phyloP scores from a whole-genome alignment of 169 alveolate genomes.

The Plasmodium vinckei region DNA sequence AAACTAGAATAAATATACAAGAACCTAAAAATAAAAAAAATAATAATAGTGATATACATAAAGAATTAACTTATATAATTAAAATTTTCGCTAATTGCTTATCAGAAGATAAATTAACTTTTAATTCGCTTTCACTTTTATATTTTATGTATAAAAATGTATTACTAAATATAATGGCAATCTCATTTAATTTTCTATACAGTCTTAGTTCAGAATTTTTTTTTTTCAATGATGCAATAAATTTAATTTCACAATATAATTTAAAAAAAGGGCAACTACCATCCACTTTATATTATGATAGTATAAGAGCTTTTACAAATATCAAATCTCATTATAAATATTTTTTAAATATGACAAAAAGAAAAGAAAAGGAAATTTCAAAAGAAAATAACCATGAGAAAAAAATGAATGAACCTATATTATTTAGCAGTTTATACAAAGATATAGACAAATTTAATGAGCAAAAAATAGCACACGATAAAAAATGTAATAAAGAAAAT shows the following conservation, averaged over 20 bases:
- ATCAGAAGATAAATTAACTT: slow-evolving; percentile 21
- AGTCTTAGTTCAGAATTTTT: slow-evolving; percentile 63
- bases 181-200: slow-evolving; percentile 65
- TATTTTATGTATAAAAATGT: slow-evolving; percentile 71
- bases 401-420: background rate
- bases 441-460: background rate
- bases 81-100: slow-evolving; percentile 58
- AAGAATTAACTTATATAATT: slow-evolving; percentile 16
- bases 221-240: slow-evolving; percentile 62
- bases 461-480: background rate
- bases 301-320: slow-evolving; percentile 72
- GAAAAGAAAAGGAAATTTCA: background rate
- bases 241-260: slow-evolving; percentile 30
- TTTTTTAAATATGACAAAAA: slow-evolving; percentile 9
- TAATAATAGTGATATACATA: slow-evolving; percentile 1
- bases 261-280: slow-evolving; percentile 59
- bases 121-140: slow-evolving; percentile 45
- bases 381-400: background rate
- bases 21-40: slow-evolving; percentile 8
- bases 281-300: slow-evolving; percentile 41
- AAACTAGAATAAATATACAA: slow-evolving; percentile 29
- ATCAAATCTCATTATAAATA: slow-evolving; percentile 59
- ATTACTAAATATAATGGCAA: slow-evolving; percentile 29
- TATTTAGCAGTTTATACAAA: slow-evolving; percentile 14
- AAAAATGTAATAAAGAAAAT: background rate